Evolutionary conservation across 257 asterid genomes (phyloP).

Genomic region (Thymus quinquecostatus): DNA sequence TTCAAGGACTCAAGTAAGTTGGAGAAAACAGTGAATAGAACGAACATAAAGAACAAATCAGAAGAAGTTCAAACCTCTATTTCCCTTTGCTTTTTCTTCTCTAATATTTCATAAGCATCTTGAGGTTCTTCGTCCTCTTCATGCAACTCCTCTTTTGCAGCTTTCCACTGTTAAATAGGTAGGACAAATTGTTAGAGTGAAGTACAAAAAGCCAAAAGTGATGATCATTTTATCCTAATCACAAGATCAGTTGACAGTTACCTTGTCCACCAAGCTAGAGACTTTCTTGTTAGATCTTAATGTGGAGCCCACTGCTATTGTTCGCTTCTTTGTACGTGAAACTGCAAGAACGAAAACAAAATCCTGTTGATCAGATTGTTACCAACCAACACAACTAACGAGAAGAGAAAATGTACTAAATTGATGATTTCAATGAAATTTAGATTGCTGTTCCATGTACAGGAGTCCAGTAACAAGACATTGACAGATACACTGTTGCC

Average conservation of each 20-base stretch:
- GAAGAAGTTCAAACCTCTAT: slow-evolving; percentile 69
- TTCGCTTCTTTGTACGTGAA: slow-evolving; percentile 70
- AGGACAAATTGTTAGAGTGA: background rate
- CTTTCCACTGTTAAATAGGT: slow-evolving; percentile 77
- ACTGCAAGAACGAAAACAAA: slow-evolving; percentile 41
- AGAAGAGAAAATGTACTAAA: background rate
- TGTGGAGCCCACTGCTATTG: slow-evolving; percentile 68
- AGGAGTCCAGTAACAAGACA: background rate
- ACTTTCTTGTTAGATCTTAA: slow-evolving; percentile 92
- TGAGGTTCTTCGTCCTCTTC: slow-evolving; percentile 86
- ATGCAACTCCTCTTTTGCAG: slow-evolving; percentile 94
- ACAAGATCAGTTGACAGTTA: slow-evolving; percentile 31
- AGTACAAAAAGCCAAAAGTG: slow-evolving; percentile 3
- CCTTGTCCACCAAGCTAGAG: slow-evolving; percentile 98
- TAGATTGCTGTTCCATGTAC: slow-evolving; percentile 4
- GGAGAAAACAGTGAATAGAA: background rate
- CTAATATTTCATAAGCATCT: slow-evolving; percentile 71
- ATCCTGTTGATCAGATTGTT: slow-evolving; percentile 25
- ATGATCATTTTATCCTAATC: background rate
- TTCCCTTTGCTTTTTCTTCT: slow-evolving; percentile 80
- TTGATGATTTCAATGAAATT: background rate
- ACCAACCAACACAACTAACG: slow-evolving; percentile 9
- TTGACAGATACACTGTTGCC: background rate
- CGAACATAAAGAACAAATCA: background rate
- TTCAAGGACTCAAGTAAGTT: slow-evolving; percentile 4